Evolutionary conservation across 495 filamentous ascomycete genomes (phyloP), one percentile per base, ranked within the genome.

Genomic region (Hypoxylon subgilvum): DNA sequence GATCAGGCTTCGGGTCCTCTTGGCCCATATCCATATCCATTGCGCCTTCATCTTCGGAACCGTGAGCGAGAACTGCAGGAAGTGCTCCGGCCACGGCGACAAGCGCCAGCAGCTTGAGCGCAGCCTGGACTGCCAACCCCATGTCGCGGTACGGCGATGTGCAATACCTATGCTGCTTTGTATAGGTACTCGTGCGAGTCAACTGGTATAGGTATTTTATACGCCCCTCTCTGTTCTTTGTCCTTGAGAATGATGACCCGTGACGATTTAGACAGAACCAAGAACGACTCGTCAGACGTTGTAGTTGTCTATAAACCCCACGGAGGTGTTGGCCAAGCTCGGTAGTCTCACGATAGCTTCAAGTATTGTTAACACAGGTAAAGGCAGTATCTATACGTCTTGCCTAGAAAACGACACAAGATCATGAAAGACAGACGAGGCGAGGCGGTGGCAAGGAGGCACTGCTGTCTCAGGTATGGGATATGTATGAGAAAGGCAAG

Each of bases 51-150:
- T 65, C 58, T 34, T 66, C 76, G 46, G 70, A 66, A 47, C 76
- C 78, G 61, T 81, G 75, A 34, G 75, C 79, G 35, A 76, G 63
- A 41, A 66, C 70, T 18, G 66, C 55, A 6, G 72, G 69, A 58
- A 79, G 52, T 57, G 67, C 57, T 54, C 57, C 54, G 1, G 40
- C 58, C 38, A 70, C 21, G 36, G 65, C 65, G 30, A 68, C 47
- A 22, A 68, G 51, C 57, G 67, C 65, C 16, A 70, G 44, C 23
- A 62, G 45, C 65, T 56, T 60, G 8, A 70, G 58, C 42, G 61
- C 43, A 13, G 32, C 47, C 32, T 42, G 49, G 19, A 51, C 31
- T 30, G 57, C 56, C 30, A 57, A 61, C 58, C 43, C 58, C 67
- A 70, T 70, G 48, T 56, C 50, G 34, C 12, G 21, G 34, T 6